A percentile compares a stretch with the other conserved stretches of the same genome.
Conservation (phyloP, 2,329 filamentous ascomycete genomes). For the Cladorrhinum sp. region DNA sequence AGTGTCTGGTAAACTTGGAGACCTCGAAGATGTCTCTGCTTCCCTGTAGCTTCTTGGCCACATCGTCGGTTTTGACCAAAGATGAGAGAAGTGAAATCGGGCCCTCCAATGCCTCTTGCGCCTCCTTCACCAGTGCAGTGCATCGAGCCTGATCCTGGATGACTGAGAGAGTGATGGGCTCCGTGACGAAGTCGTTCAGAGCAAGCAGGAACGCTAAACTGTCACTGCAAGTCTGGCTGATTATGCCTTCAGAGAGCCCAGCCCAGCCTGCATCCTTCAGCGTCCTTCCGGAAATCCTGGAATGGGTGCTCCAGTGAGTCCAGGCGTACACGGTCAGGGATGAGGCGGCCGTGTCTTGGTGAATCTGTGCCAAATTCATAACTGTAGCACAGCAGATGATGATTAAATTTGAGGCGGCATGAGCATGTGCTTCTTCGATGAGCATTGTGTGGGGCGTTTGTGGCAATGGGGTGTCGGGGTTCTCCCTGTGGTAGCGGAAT, state of each 20-base stretch:
- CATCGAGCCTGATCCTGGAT: conserved; percentile 2
- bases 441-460: no score
- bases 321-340: conserved; percentile 22
- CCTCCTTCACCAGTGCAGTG: conserved; percentile 7
- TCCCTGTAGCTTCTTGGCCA: conserved; percentile 8
- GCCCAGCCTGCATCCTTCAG: conserved; percentile 9
- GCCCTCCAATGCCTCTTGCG: conserved; percentile 14
- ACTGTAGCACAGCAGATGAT: conserved; percentile 15
- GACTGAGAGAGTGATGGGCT: conserved; percentile 16
- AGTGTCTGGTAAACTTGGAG: neutral
- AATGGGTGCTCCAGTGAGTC: conserved; percentile 20
- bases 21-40: conserved; percentile 14
- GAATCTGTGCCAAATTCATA: conserved; percentile 16
- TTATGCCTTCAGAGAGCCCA: conserved; percentile 14
- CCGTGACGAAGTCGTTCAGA: conserved; percentile 21
- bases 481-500: conserved; percentile 5
- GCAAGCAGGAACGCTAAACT: conserved; percentile 15
- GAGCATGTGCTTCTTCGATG: conserved; percentile 14
- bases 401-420: conserved; percentile 17
- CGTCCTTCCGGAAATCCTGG: conserved; percentile 9
- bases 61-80: neutral
- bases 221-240: conserved; percentile 15
- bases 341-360: conserved; percentile 8
- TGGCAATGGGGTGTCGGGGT: neutral
- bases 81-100: conserved; percentile 11